These are phyloP conservation scores for Fusarium staphyleae DNA, from an alignment of 2,329 filamentous ascomycete genomes.

Conservation along the genomic window DNA sequence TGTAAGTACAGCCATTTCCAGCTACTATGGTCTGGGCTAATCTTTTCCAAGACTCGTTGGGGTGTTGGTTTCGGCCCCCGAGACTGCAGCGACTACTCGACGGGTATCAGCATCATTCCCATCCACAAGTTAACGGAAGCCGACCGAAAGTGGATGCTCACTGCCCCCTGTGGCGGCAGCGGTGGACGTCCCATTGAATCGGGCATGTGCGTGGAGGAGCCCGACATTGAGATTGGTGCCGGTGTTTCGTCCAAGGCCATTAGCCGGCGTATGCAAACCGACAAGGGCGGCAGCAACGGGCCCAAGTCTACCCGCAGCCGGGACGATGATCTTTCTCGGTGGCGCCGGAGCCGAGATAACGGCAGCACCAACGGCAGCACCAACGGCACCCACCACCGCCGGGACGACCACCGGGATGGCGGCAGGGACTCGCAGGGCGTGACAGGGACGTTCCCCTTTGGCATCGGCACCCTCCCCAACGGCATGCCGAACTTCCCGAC, in stretches of 20 bases:
- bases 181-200: constrained; percentile 81
- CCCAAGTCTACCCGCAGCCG: constrained; percentile 66
- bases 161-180: constrained; percentile 90
- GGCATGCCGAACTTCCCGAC: constrained; percentile 53
- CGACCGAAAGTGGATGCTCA: constrained; percentile 96
- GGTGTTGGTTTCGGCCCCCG: constrained; percentile 96
- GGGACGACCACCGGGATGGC: constrained; percentile 34
- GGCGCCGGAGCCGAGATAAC: constrained; percentile 46
- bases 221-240: constrained; percentile 97
- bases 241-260: constrained; percentile 95
- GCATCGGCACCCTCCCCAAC: constrained; percentile 50
- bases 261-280: constrained; percentile 72
- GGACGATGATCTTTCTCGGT: constrained; percentile 47
- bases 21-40: constrained; percentile 36
- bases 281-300: constrained; percentile 69
- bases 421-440: constrained; percentile 38
- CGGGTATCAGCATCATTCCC: constrained; percentile 90
- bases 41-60: constrained; percentile 79
- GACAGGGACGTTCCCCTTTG: constrained; percentile 48
- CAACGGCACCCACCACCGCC: constrained; percentile 31
- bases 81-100: constrained; percentile 95
- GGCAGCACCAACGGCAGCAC: constrained; percentile 35
- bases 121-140: constrained; percentile 93
- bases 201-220: constrained; percentile 92
- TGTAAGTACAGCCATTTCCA: constrained; percentile 55